A percentile compares a stretch with the other conserved stretches of the same genome.
Evolutionary conservation across 192 early-diverging fungal species (phyloP).

Genomic region (Coemansia sp.): DNA sequence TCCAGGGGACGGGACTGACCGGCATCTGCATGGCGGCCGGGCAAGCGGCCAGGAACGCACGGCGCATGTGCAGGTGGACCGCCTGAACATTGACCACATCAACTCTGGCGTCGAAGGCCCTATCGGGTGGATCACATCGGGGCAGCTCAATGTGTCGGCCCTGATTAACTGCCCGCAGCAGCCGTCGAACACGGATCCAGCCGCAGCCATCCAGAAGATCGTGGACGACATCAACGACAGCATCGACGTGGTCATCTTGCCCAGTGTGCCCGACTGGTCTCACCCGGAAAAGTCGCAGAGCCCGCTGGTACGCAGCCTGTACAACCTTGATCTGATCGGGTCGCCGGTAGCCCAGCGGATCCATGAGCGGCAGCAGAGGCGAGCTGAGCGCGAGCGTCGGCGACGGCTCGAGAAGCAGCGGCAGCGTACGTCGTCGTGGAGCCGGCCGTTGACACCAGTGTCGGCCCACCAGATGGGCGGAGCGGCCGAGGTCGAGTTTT

Average conservation of each 20-base stretch:
- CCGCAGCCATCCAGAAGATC: constrained; percentile 53
- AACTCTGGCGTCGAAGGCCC: constrained; percentile 82
- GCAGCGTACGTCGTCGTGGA: constrained; percentile 44
- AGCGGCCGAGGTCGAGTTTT: not conserved
- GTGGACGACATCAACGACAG: constrained; percentile 68
- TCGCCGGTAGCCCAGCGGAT: constrained; percentile 33
- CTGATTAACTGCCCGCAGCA: constrained; percentile 60
- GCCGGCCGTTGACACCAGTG: constrained; percentile 30
- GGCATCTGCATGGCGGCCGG: not conserved
- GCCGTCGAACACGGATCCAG: constrained; percentile 27
- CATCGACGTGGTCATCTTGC: constrained; percentile 54
- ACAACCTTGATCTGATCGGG: constrained; percentile 36
- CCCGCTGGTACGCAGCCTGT: constrained; percentile 32
- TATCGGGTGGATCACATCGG: constrained; percentile 89
- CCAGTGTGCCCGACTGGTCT: constrained; percentile 44
- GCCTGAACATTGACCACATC: constrained; percentile 84
- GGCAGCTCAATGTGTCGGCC: constrained; percentile 75
- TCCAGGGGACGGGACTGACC: not conserved
- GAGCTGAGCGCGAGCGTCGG: constrained; percentile 36
- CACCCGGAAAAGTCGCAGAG: constrained; percentile 33
- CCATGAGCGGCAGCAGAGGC: constrained; percentile 27
- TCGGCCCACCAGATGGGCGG: constrained; percentile 13
- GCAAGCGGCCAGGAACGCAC: not conserved
- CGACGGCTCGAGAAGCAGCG: constrained; percentile 36
- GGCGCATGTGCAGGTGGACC: constrained; percentile 78